Percentiles rank a stretch among this genome's conserved stretches.
Conservation (phyloP, 2,329 filamentous ascomycete species). For the Nigrograna mackinnonii region DNA sequence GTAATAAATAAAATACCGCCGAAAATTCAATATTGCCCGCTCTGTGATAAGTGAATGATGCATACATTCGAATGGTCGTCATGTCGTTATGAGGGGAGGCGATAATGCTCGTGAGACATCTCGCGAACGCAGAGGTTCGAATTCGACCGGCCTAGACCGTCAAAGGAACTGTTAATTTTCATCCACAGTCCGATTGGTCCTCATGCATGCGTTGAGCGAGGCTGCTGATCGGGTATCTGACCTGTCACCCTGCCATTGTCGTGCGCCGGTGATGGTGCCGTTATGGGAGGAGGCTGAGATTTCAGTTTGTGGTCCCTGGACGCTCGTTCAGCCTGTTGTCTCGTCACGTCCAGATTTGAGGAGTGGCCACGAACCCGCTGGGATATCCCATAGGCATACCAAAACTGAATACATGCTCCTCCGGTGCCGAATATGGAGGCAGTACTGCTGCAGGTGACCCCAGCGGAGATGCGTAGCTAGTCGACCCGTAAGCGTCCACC, state of each 20-base stretch:
- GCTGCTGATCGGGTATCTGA: not conserved
- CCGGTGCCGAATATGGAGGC: slow-evolving; percentile 37
- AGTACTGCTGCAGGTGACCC: slow-evolving; percentile 38
- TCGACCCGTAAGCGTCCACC: slow-evolving; percentile 31
- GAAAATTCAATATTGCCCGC: too few relatives aligned
- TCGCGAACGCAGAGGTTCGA: too few relatives aligned
- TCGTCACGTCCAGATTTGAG: slow-evolving; percentile 46
- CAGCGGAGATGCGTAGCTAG: slow-evolving; percentile 40
- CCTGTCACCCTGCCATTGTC: slow-evolving; percentile 19
- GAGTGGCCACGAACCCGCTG: slow-evolving; percentile 48
- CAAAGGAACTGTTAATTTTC: too few relatives aligned
- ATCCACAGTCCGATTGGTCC: not conserved
- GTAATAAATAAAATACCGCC: too few relatives aligned
- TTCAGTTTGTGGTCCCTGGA: slow-evolving; percentile 41
- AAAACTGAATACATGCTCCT: slow-evolving; percentile 46
- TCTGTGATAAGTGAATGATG: not conserved
- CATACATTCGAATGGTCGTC: not conserved
- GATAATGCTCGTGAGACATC: too few relatives aligned
- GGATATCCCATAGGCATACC: slow-evolving; percentile 44
- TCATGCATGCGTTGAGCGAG: slow-evolving; percentile 9
- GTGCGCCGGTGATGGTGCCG: too few relatives aligned
- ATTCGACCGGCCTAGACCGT: too few relatives aligned
- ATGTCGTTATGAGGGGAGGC: too few relatives aligned
- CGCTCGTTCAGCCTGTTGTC: slow-evolving; percentile 43
- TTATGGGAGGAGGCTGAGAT: slow-evolving; percentile 27